Evolutionary conservation across 2,329 filamentous ascomycete genomes (phyloP), one percentile per base, ranked within the genome.

Genomic region (Helotiales sp.): DNA sequence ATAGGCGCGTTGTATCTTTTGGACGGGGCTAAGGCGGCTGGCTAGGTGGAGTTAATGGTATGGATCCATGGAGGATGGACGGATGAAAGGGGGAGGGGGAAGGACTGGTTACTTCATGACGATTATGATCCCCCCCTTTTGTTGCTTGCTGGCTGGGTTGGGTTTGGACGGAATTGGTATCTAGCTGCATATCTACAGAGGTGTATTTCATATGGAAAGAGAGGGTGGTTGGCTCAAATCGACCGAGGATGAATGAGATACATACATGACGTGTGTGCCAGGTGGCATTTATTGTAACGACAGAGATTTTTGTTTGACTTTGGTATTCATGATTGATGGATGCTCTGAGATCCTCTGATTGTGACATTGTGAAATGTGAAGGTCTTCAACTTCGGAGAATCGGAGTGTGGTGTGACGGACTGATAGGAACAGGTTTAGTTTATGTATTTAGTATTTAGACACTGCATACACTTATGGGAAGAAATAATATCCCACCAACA

Each of bases 111-210:
- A 17, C 32, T 57, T 37, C 30, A 57, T 57, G 54, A 57, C 55
- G 66, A 65, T 63, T 26, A 68, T 55, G 66, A 68, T 63, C 63
- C 63, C 50, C 66, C 61, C 50, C 66, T 57, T 61, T 67, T 68
- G 30, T 40, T 15, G 52, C 26, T 57, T 49, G 13, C 17, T 32
- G 45, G 22, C 20, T 26, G 28, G 28, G 54, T 40, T 37, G 26
- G n/a, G 5, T 17, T 4, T 5, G 22, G 57, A 26, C 7, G 10
- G 24, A 10, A 55, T 28, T 49, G 20, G 24, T 30, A 30, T 52
- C 24, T 52, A 3, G 49, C 15, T 52, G 26, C 49, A 52, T 52
- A 52, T 52, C 15, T 52, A 50, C 47, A 28, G 47, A 52, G 49
- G 49, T 52, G 49, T 52, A 52, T 52, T 52, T 30, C 26, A 30